Evolutionary conservation across 208 protist species (phyloP).

Genomic region (Leishmania arabica): DNA sequence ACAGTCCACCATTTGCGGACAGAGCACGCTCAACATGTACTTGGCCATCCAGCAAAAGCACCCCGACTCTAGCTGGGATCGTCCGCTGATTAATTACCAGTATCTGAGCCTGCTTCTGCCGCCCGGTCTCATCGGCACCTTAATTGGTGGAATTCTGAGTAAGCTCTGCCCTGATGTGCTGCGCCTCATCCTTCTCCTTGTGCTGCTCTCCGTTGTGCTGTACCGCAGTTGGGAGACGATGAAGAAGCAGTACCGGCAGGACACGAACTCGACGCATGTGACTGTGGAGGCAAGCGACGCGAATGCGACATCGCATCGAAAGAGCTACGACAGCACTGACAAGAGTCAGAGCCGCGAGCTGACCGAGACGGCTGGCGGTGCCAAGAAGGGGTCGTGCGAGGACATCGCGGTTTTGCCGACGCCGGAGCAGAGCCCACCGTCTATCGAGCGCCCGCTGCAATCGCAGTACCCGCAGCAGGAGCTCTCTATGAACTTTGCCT

Average conservation of each 20-base stretch:
- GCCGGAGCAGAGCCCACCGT: background rate
- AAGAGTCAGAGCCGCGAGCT: slow-evolving; percentile 6
- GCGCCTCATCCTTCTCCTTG: slow-evolving; percentile 75
- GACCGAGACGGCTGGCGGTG: slow-evolving; percentile 18
- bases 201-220: slow-evolving; percentile 64
- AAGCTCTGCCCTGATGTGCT: slow-evolving; percentile 81
- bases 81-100: slow-evolving; percentile 89
- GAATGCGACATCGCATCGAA: background rate
- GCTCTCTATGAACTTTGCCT: slow-evolving; percentile 46
- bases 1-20: slow-evolving; percentile 87
- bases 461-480: slow-evolving; percentile 66
- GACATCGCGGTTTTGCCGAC: background rate
- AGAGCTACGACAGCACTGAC: slow-evolving; percentile 16
- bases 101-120: slow-evolving; percentile 79
- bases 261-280: slow-evolving; percentile 25
- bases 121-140: slow-evolving; percentile 70
- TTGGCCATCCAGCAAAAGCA: slow-evolving; percentile 59
- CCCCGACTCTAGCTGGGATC: slow-evolving; percentile 45
- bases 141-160: slow-evolving; percentile 72
- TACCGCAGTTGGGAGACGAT: slow-evolving; percentile 66
- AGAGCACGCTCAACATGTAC: slow-evolving; percentile 81
- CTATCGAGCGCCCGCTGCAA: slow-evolving; percentile 20
- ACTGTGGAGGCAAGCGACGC: slow-evolving; percentile 26
- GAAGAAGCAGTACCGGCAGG: slow-evolving; percentile 50
- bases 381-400: background rate